Conservation (phyloP, 139 green algal species). For the Closterium sp. region DNA sequence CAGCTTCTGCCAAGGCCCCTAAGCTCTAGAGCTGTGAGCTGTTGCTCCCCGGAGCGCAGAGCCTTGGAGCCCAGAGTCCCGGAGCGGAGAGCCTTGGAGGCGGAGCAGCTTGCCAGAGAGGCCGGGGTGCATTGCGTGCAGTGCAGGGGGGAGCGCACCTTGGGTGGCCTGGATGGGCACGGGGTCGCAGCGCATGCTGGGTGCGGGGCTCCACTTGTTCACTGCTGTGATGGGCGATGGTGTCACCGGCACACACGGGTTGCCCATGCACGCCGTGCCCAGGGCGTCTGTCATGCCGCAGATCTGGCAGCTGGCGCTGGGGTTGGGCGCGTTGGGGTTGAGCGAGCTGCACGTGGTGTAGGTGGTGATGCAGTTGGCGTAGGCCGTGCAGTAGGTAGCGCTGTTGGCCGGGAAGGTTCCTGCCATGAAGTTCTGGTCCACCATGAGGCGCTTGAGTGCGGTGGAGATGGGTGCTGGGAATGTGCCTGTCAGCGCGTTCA, state of each 20-base stretch:
- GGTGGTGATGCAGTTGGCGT: not conserved
- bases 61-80: too few relatives aligned
- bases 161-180: not conserved
- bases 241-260: not conserved
- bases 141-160: too few relatives aligned
- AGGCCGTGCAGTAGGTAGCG: not conserved
- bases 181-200: not conserved
- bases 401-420: not conserved
- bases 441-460: not conserved
- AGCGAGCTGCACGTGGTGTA: not conserved
- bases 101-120: too few relatives aligned
- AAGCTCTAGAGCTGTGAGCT: too few relatives aligned
- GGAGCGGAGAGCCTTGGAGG: too few relatives aligned
- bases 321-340: not conserved
- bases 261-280: not conserved
- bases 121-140: too few relatives aligned
- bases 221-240: not conserved
- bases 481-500: not conserved
- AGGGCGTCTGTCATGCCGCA: not conserved
- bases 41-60: too few relatives aligned
- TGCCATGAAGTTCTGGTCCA: not conserved
- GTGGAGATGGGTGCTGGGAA: not conserved
- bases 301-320: not conserved
- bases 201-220: not conserved
- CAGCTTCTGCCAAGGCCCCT: too few relatives aligned